Conservation (phyloP, 805 yeast species). For the Saturnispora galanensis region DNA sequence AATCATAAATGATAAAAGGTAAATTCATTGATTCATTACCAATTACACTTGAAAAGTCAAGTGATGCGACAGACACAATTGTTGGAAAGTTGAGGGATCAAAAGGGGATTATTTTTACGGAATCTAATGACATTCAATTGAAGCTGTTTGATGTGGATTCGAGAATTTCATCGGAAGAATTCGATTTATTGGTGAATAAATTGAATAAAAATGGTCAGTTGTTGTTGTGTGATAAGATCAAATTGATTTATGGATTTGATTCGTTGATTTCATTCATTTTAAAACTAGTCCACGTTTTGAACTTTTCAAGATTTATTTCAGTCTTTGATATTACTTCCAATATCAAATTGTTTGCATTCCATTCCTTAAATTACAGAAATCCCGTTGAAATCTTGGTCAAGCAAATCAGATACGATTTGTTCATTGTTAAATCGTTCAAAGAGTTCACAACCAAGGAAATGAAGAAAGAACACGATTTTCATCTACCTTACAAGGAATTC, state of each 20-base stretch:
- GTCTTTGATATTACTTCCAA: conserved; percentile 25
- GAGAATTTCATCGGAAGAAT: conserved; percentile 18
- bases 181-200: conserved; percentile 13
- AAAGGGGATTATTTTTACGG: conserved; percentile 22
- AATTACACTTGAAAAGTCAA: conserved; percentile 8
- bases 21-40: conserved; percentile 16
- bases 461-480: conserved; percentile 26
- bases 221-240: conserved; percentile 21
- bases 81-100: conserved; percentile 14
- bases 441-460: conserved; percentile 24
- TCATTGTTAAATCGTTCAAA: conserved; percentile 23
- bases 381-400: conserved; percentile 25
- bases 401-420: conserved; percentile 23
- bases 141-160: conserved; percentile 24
- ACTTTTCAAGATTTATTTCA: conserved; percentile 22
- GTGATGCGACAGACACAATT: conserved; percentile 8
- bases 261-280: conserved; percentile 18
- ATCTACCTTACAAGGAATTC: conserved; percentile 25
- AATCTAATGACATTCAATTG: conserved; percentile 20
- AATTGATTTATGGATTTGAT: conserved; percentile 20
- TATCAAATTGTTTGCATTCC: conserved; percentile 24
- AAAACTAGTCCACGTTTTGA: conserved; percentile 16
- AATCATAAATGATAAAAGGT: conserved; percentile 14
- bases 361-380: conserved; percentile 18
- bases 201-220: conserved; percentile 15